Base-by-base conservation (phyloP, 2,329 filamentous ascomycete genomes). In the Alternaria triticina region DNA sequence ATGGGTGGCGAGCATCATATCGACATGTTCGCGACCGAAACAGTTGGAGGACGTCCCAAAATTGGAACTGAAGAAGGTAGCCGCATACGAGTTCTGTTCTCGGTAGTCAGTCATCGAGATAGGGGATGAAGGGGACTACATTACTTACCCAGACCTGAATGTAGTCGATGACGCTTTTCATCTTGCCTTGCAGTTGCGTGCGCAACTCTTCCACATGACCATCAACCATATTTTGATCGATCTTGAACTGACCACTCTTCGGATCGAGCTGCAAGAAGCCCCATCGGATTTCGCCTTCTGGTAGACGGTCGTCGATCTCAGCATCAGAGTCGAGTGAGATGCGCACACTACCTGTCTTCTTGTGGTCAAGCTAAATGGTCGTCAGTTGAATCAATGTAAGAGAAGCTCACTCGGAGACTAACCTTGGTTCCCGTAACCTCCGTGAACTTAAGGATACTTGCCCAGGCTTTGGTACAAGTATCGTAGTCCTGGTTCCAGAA, bases 21-120 rank as follows among this genome's bases (percentile, higher is more conserved):
- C 83, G 4, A 88, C 82, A 67, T 87, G 86, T 20, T 80, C 75
- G 22, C 79, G 81, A 0, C 86, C 85, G 58, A 85, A 86, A 65
- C 85, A 87, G 58, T 86, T 84, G 4, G 84, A 83, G 0, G 85
- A 76, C 33, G 81, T 80, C 20, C 85, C 86, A 61, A 87, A 87
- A 66, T 86, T 87, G 15, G 82, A 82, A 4, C 80, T 79, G 73
- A 88, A 85, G 77, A 87, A 88, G 0, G 81, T 83, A 3, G 78
- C 79, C 1, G 82, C 84, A 64, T 86, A 87, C 0, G 82, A 81
- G 65, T 88, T 87, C 86, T 85, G 86, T 40, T 0, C 82, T 78
- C 54, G 4, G 3, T 22, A 3, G 12, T 70, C 17, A 69, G 67
- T 20, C 11, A 23, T 3, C 13, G 20, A 3, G 15, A 9, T 27